phyloP scores from a whole-genome alignment of 257 asterid genomes.

The Solanum sejunctum region DNA sequence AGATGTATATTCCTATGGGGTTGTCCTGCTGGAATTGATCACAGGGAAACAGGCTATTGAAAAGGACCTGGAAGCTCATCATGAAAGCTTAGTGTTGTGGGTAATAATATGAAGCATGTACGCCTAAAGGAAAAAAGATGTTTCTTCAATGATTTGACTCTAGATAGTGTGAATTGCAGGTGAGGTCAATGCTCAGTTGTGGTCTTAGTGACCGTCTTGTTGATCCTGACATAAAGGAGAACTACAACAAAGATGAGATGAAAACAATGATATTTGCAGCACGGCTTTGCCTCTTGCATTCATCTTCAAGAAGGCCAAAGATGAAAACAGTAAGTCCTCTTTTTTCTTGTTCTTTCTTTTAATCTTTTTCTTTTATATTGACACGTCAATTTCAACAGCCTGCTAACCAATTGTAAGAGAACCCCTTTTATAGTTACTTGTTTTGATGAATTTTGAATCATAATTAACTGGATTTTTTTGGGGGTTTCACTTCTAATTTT shows the following conservation, averaged over 20 bases:
- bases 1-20: constrained; percentile 80
- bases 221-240: constrained; percentile 46
- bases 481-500: not conserved
- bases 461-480: not conserved
- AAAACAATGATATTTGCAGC: constrained; percentile 48
- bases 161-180: constrained; percentile 27
- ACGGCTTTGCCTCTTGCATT: constrained; percentile 67
- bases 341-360: not conserved
- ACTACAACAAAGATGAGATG: constrained; percentile 51
- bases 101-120: constrained; percentile 15
- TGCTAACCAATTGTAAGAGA: not conserved
- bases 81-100: constrained; percentile 67
- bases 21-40: constrained; percentile 66
- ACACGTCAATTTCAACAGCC: not conserved
- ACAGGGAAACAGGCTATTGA: constrained; percentile 64
- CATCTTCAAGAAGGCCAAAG: constrained; percentile 75
- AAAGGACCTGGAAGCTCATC: constrained; percentile 20
- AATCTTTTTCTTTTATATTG: not conserved
- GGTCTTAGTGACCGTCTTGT: constrained; percentile 50
- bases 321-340: constrained; percentile 42
- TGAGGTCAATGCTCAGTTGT: constrained; percentile 50
- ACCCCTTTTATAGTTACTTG: not conserved
- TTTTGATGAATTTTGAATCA: not conserved
- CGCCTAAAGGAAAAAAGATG: not conserved
- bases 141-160: not conserved